Evolutionary conservation across 345 rosid genomes (phyloP).

Genomic region (Eutrema heterophyllum): DNA sequence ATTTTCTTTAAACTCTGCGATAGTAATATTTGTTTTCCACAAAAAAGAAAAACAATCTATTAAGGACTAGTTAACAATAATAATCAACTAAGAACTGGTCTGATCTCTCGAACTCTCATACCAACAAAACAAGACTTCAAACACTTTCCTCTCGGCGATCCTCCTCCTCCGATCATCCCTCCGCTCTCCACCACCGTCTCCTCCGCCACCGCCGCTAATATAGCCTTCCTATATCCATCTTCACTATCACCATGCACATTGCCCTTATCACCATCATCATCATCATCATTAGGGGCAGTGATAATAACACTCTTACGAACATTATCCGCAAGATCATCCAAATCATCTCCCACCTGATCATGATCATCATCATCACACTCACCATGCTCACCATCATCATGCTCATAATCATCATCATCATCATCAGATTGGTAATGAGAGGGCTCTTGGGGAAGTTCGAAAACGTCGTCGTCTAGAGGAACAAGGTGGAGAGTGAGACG

Average conservation of each 20-base stretch:
- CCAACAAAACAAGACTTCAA: conserved; percentile 32
- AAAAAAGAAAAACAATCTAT: not conserved
- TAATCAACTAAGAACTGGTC: conserved; percentile 30
- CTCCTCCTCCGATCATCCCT: conserved; percentile 26
- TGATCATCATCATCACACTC: not conserved
- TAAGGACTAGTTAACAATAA: not conserved
- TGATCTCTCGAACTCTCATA: conserved; percentile 26
- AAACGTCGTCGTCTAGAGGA: conserved; percentile 35
- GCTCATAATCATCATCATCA: not conserved
- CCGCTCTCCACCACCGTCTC: conserved; percentile 20
- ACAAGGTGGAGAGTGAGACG: conserved; percentile 70
- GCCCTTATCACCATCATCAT: conserved; percentile 7
- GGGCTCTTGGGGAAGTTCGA: conserved; percentile 21
- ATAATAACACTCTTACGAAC: not conserved
- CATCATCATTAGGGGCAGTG: not conserved
- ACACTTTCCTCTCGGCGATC: conserved; percentile 37
- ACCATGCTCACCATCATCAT: not conserved
- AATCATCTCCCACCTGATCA: not conserved
- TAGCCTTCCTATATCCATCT: conserved; percentile 14
- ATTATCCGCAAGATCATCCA: conserved; percentile 13
- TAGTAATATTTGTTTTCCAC: not conserved
- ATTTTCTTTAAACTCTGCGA: not conserved
- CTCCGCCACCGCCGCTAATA: conserved; percentile 12
- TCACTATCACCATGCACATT: conserved; percentile 29
- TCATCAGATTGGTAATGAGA: conserved; percentile 12